These are phyloP conservation scores for Irineochytrium annulatum DNA, from an alignment of 192 early-diverging fungal genomes.

Conservation along the genomic window DNA sequence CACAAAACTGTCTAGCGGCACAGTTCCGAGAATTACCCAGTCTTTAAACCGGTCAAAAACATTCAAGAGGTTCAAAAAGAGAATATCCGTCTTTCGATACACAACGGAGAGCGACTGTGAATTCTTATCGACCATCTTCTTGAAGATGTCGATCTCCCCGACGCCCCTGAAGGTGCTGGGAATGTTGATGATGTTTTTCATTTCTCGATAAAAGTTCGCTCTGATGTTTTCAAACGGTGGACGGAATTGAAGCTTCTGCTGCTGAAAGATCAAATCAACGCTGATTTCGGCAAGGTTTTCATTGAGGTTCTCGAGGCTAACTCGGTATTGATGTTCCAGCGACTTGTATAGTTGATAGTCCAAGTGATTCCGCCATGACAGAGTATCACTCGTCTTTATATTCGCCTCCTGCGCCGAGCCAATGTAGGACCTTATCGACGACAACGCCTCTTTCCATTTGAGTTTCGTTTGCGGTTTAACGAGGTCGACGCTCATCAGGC, in stretches of 20 bases:
- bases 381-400: slow-evolving; percentile 34
- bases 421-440: slow-evolving; percentile 38
- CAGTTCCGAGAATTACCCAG: slow-evolving; percentile 52
- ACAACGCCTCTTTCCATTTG: slow-evolving; percentile 50
- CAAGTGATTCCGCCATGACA: slow-evolving; percentile 52
- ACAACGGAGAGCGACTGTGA: slow-evolving; percentile 37
- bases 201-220: slow-evolving; percentile 62
- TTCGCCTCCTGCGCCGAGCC: slow-evolving; percentile 31
- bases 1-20: slow-evolving; percentile 48
- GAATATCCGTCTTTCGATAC: slow-evolving; percentile 45
- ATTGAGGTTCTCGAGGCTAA: slow-evolving; percentile 46
- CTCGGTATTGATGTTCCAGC: slow-evolving; percentile 48
- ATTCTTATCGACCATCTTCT: slow-evolving; percentile 45
- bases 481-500: slow-evolving; percentile 39
- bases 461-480: slow-evolving; percentile 43
- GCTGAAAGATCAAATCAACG: slow-evolving; percentile 53
- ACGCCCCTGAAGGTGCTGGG: slow-evolving; percentile 47
- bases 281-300: slow-evolving; percentile 51
- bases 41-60: slow-evolving; percentile 52
- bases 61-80: slow-evolving; percentile 48
- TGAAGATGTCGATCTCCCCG: slow-evolving; percentile 40
- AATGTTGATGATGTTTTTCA: slow-evolving; percentile 59
- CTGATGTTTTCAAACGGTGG: slow-evolving; percentile 57
- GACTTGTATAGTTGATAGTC: slow-evolving; percentile 59
- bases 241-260: slow-evolving; percentile 48